Conservation (phyloP, 306 rosid species). For the Prunus salicina region DNA sequence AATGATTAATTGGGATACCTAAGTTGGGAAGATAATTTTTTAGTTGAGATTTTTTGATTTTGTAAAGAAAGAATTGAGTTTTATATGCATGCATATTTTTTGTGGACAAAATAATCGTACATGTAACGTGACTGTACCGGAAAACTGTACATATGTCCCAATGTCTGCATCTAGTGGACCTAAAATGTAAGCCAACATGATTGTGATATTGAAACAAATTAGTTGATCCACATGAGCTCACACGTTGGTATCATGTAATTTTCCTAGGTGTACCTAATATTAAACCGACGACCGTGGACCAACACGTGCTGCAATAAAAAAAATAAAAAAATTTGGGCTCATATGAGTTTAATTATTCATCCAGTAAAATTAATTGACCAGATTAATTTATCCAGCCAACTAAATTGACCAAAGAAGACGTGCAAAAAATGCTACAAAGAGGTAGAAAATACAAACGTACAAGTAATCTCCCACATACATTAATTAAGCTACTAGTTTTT, state of each 20-base stretch:
- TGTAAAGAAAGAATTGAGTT: too few relatives aligned
- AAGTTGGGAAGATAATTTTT: background rate
- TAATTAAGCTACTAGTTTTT: background rate
- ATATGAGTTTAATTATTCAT: too few relatives aligned
- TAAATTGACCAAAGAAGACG: background rate
- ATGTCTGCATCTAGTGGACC: background rate
- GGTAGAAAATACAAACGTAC: background rate
- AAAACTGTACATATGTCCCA: background rate
- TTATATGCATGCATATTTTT: too few relatives aligned
- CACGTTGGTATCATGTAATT: background rate
- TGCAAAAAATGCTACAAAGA: too few relatives aligned
- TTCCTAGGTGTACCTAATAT: background rate
- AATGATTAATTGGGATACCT: too few relatives aligned
- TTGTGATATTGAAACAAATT: background rate
- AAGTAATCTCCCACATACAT: background rate
- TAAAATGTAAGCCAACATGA: background rate
- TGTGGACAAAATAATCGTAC: too few relatives aligned
- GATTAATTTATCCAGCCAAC: background rate
- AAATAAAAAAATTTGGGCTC: background rate
- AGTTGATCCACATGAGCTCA: background rate
- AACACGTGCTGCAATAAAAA: background rate
- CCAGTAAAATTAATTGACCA: background rate
- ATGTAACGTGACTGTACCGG: background rate
- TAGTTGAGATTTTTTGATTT: background rate
- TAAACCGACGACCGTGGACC: background rate